phyloP scores from a whole-genome alignment of 2,329 filamentous ascomycete genomes.

The Dothideomycetes sp. region DNA sequence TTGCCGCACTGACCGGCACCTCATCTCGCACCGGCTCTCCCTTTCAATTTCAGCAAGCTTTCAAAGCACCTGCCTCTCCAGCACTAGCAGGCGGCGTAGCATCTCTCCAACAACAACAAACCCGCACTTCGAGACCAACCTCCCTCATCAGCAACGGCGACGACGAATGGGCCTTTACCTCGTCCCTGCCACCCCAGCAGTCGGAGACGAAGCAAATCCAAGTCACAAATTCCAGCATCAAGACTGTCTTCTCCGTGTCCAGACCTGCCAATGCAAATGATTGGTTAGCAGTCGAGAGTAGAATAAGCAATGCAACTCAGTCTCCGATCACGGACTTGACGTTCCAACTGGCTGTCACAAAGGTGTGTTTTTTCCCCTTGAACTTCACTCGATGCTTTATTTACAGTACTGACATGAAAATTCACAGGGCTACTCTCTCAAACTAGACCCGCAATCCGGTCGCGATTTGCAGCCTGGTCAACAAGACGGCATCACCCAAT shows the following conservation, averaged over 20 bases:
- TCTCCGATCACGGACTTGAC: conserved; percentile 68
- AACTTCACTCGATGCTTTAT: too few species aligned
- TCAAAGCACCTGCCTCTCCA: conserved; percentile 3
- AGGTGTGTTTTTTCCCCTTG: conserved; percentile 43
- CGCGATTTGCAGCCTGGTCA: conserved; percentile 61
- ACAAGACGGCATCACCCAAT: conserved; percentile 69
- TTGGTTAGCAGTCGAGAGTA: conserved; percentile 58
- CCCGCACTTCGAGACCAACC: conserved; percentile 20
- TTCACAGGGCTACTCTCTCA: conserved; percentile 62
- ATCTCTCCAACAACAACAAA: conserved; percentile 13
- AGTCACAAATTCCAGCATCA: conserved; percentile 59
- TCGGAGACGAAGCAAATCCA: conserved; percentile 50
- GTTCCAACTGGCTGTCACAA: conserved; percentile 88
- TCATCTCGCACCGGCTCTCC: conserved; percentile 23
- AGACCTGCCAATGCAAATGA: conserved; percentile 43
- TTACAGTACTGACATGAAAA: background rate
- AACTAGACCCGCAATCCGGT: conserved; percentile 76
- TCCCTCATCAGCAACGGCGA: conserved; percentile 41
- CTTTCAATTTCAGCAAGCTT: conserved; percentile 20
- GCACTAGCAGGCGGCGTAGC: conserved; percentile 12
- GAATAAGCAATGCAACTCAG: conserved; percentile 72
- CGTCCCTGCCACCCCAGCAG: conserved; percentile 53
- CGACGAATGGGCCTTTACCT: conserved; percentile 91
- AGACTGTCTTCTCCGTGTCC: conserved; percentile 61
- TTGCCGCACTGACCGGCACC: conserved; percentile 39